Evolutionary conservation across 106 monocot genomes (phyloP).

Genomic region (Dendrobium officinale): DNA sequence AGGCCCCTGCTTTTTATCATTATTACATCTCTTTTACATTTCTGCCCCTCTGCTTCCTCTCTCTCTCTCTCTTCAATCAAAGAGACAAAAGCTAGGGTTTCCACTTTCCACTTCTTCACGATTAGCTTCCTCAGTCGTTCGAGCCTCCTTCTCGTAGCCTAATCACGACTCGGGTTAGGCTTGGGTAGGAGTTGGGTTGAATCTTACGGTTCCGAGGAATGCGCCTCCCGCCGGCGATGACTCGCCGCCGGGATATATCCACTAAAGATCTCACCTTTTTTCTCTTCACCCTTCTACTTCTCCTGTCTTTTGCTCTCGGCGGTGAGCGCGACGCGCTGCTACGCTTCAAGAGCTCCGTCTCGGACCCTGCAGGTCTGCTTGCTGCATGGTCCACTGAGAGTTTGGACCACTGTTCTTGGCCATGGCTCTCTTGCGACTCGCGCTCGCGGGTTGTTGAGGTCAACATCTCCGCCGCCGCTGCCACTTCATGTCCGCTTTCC

Average conservation of each 20-base stretch:
- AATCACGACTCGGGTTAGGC: not conserved
- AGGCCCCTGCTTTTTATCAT: not conserved
- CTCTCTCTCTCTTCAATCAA: constrained; percentile 1
- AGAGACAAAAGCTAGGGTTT: not conserved
- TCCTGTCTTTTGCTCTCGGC: not conserved
- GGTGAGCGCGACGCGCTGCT: constrained; percentile 30
- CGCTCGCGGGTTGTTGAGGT: constrained; percentile 25
- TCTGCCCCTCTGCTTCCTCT: not conserved
- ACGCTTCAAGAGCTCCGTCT: constrained; percentile 39
- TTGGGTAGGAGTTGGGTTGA: not conserved
- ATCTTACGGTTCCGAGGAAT: constrained; percentile 5
- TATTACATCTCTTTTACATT: not conserved
- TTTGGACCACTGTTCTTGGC: constrained; percentile 36
- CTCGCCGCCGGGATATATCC: constrained; percentile 13
- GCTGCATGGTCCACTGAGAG: constrained; percentile 24
- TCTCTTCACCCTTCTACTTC: constrained; percentile 3
- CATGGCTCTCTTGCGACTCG: constrained; percentile 40
- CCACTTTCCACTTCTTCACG: not conserved
- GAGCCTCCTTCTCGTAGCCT: not conserved
- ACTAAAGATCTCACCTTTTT: not conserved
- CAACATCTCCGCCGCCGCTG: constrained; percentile 22
- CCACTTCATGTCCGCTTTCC: constrained; percentile 4
- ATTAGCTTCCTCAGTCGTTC: not conserved
- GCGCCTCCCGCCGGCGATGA: constrained; percentile 18
- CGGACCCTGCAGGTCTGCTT: constrained; percentile 43